Evolutionary conservation across 805 yeast species (phyloP).

Genomic region (Saccharomycopsis malanga): DNA sequence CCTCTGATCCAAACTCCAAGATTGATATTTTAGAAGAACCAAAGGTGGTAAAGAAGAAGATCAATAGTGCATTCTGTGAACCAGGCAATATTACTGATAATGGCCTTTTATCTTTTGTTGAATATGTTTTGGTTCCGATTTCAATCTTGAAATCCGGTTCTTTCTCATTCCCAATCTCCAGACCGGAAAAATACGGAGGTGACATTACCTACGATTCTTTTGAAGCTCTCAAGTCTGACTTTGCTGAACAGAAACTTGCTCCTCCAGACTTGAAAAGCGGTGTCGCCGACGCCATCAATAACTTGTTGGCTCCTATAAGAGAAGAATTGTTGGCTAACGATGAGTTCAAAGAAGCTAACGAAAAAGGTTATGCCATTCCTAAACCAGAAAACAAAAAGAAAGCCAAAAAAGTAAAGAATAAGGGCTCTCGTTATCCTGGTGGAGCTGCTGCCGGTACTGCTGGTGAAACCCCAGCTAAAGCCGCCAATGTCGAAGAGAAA

Average conservation of each 20-base stretch:
- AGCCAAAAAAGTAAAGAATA: conserved; percentile 68
- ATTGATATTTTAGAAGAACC: conserved; percentile 91
- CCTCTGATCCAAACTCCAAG: conserved; percentile 97
- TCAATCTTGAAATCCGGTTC: conserved; percentile 60
- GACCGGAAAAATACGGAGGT: conserved; percentile 98
- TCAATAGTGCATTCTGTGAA: conserved; percentile 87
- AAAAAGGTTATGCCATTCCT: conserved; percentile 79
- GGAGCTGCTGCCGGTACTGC: conserved; percentile 40
- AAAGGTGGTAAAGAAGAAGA: conserved; percentile 80
- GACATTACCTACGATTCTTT: conserved; percentile 65
- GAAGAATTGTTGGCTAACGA: conserved; percentile 51
- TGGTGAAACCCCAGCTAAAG: conserved; percentile 27
- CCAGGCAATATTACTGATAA: conserved; percentile 91
- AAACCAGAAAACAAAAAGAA: conserved; percentile 53
- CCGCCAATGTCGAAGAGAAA: conserved; percentile 20
- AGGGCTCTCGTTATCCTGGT: conserved; percentile 89
- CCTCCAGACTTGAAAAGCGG: conserved; percentile 95
- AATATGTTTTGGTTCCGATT: conserved; percentile 80
- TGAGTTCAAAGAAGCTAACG: conserved; percentile 70
- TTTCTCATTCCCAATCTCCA: conserved; percentile 65
- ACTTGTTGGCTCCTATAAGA: conserved; percentile 76
- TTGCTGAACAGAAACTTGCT: conserved; percentile 62
- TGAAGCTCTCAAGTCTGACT: conserved; percentile 66
- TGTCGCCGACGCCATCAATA: conserved; percentile 78
- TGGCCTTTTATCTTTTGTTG: conserved; percentile 81